Evolutionary conservation across 495 filamentous ascomycete species (phyloP).

Genomic region (Aspergillus conjunctus): DNA sequence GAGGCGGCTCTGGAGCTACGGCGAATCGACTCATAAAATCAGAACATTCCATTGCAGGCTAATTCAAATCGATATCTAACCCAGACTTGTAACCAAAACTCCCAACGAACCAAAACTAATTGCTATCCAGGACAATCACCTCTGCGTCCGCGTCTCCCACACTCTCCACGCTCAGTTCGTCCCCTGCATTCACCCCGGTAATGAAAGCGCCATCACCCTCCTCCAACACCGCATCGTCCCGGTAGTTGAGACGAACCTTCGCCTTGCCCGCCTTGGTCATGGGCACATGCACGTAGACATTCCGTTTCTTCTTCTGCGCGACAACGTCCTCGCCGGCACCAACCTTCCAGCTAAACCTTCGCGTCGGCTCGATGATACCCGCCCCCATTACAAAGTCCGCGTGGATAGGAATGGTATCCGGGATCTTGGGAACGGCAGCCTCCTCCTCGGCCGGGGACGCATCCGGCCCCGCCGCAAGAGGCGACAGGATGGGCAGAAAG

Average conservation of each 20-base stretch:
- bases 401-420: constrained; percentile 73
- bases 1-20: no score
- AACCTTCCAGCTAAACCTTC: constrained; percentile 62
- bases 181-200: constrained; percentile 54
- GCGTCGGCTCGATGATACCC: constrained; percentile 58
- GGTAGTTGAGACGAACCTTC: constrained; percentile 62
- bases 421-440: constrained; percentile 56
- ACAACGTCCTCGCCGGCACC: constrained; percentile 49
- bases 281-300: constrained; percentile 75
- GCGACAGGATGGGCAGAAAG: constrained; percentile 71
- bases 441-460: constrained; percentile 60
- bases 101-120: constrained; percentile 20
- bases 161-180: constrained; percentile 61
- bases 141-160: constrained; percentile 68
- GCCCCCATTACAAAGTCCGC: constrained; percentile 80
- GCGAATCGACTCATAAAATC: no score
- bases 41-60: no score
- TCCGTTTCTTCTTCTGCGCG: constrained; percentile 54
- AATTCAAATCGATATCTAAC: no score
- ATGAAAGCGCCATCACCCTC: constrained; percentile 81
- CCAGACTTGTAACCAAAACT: not conserved
- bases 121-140: constrained; percentile 63
- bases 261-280: constrained; percentile 73
- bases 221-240: constrained; percentile 61
- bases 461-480: constrained; percentile 62